A percentile compares a stretch with the other conserved stretches of the same genome.
phyloP scores from a whole-genome alignment of 805 yeast genomes.

The Cyberlindnera mississippiensis region DNA sequence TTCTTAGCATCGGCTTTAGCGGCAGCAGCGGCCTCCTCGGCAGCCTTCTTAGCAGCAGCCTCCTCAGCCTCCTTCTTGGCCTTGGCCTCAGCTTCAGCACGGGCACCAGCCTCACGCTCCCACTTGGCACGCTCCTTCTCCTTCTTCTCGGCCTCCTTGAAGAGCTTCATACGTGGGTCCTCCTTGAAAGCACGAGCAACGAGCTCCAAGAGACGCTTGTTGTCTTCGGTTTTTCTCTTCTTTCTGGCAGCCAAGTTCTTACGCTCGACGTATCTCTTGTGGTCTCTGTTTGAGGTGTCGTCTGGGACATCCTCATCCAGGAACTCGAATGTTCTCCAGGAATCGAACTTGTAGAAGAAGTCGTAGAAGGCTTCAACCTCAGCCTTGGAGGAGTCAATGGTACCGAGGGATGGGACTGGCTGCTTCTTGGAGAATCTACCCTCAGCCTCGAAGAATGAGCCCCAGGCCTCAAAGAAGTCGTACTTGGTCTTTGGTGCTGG shows the following conservation, averaged over 20 bases:
- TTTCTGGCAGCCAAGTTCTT: slow-evolving; percentile 95
- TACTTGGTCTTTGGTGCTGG: slow-evolving; percentile 62
- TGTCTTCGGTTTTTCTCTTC: slow-evolving; percentile 97
- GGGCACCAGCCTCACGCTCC: slow-evolving; percentile 97
- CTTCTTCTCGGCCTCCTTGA: slow-evolving; percentile 91
- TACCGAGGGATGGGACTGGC: slow-evolving; percentile 85
- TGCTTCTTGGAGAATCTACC: slow-evolving; percentile 88
- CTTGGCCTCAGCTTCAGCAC: slow-evolving; percentile 94
- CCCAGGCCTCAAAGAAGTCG: slow-evolving; percentile 91
- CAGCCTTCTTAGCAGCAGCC: slow-evolving; percentile 74
- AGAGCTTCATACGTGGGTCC: slow-evolving; percentile 92
- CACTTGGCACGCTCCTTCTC: slow-evolving; percentile 94
- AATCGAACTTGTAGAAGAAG: slow-evolving; percentile 91
- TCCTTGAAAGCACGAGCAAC: slow-evolving; percentile 85
- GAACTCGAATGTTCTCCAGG: slow-evolving; percentile 98
- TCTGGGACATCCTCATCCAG: slow-evolving; percentile 99
- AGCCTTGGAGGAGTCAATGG: slow-evolving; percentile 58
- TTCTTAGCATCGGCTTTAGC: slow-evolving; percentile 81
- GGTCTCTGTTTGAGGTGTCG: slow-evolving; percentile 98
- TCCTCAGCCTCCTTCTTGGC: slow-evolving; percentile 87
- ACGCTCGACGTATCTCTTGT: slow-evolving; percentile 97
- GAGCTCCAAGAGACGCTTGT: slow-evolving; percentile 77
- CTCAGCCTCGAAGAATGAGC: slow-evolving; percentile 86
- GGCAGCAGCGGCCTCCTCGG: slow-evolving; percentile 60
- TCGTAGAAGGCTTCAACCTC: slow-evolving; percentile 86